Conservation (phyloP, 345 rosid genomes). For the Cardamine occulta region DNA sequence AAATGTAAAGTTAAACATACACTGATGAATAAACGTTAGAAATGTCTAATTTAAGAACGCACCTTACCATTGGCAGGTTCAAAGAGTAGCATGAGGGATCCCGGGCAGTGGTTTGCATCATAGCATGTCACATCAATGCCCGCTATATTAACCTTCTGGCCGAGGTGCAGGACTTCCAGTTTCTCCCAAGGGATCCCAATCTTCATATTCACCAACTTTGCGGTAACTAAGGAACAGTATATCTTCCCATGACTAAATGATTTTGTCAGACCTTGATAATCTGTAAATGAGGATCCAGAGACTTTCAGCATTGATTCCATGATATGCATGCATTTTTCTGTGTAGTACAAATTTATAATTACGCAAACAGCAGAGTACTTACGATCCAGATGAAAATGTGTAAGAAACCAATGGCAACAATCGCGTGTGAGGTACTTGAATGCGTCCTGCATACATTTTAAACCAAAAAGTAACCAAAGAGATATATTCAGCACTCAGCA, state of each 20-base stretch:
- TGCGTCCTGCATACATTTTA: slow-evolving; percentile 74
- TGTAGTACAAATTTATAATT: not conserved
- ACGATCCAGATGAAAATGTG: slow-evolving; percentile 98
- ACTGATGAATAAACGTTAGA: not conserved
- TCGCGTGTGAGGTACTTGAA: slow-evolving; percentile 89
- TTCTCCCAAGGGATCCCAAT: slow-evolving; percentile 89
- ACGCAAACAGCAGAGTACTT: slow-evolving; percentile 48
- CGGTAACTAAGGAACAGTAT: slow-evolving; percentile 86
- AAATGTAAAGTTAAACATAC: not conserved
- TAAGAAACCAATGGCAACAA: slow-evolving; percentile 95
- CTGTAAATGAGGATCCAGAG: slow-evolving; percentile 48
- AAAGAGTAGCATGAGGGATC: slow-evolving; percentile 82
- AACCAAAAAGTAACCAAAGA: slow-evolving; percentile 31
- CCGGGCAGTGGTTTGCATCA: slow-evolving; percentile 97
- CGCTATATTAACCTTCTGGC: slow-evolving; percentile 66
- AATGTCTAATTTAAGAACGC: slow-evolving; percentile 38
- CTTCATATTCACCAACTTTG: slow-evolving; percentile 82
- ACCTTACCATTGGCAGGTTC: slow-evolving; percentile 94
- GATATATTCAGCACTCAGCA: slow-evolving; percentile 8
- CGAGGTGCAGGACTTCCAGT: slow-evolving; percentile 68
- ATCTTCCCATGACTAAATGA: slow-evolving; percentile 90
- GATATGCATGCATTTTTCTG: slow-evolving; percentile 13
- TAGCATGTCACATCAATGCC: slow-evolving; percentile 76
- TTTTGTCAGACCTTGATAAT: slow-evolving; percentile 93
- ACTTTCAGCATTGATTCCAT: slow-evolving; percentile 10